A percentile compares a stretch with the other conserved stretches of the same genome.
Conservation (phyloP, 2,329 filamentous ascomycete genomes). For the Teratosphaeria viscida region DNA sequence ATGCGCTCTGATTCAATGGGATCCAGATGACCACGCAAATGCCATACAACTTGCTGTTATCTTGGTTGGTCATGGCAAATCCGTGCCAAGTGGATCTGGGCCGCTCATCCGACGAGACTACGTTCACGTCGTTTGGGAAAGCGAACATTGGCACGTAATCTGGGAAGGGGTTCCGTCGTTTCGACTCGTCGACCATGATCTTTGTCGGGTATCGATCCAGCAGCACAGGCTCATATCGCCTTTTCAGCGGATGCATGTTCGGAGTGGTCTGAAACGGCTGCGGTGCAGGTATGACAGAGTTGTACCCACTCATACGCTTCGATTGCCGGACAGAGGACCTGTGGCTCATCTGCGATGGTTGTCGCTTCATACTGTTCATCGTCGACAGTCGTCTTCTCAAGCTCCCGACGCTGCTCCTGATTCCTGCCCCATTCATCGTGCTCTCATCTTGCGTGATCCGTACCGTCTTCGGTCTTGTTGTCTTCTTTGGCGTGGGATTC, state of each 20-base stretch:
- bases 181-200: conserved; percentile 66
- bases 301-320: conserved; percentile 89
- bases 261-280: conserved; percentile 83
- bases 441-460: conserved; percentile 66
- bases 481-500: conserved; percentile 32
- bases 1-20: conserved; percentile 68
- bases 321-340: conserved; percentile 69
- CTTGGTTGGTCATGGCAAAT: conserved; percentile 92
- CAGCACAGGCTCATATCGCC: conserved; percentile 90
- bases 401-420: conserved; percentile 62
- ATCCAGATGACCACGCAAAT: conserved; percentile 91
- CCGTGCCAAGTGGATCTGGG: conserved; percentile 98
- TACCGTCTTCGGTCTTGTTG: conserved; percentile 65
- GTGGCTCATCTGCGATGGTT: conserved; percentile 59
- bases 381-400: conserved; percentile 89
- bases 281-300: conserved; percentile 89
- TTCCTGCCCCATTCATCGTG: conserved; percentile 27
- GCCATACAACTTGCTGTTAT: conserved; percentile 84
- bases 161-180: conserved; percentile 75
- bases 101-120: conserved; percentile 87
- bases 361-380: conserved; percentile 89
- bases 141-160: conserved; percentile 99
- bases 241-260: conserved; percentile 89
- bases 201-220: conserved; percentile 88
- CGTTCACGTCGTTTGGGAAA: conserved; percentile 94